A percentile compares a stretch with the other conserved stretches of the same genome.
Conservation (phyloP, 495 filamentous ascomycete genomes). For the Penicillium canariense region DNA sequence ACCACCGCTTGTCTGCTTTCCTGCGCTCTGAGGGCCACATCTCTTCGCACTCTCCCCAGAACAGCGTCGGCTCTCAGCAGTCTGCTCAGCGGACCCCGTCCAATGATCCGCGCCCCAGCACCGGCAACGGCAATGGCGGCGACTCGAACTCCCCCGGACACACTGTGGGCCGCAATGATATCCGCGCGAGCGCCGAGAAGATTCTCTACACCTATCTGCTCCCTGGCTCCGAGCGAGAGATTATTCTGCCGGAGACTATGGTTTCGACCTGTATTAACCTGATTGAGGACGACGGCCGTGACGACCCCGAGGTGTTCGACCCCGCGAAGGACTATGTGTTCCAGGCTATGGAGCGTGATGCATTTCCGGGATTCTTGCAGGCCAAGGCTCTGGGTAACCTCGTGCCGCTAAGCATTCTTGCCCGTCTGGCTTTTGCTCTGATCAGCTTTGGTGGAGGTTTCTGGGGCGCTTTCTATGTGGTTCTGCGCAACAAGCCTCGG, state of each 20-base stretch:
- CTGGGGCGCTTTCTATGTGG: constrained; percentile 89
- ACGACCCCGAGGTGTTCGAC: constrained; percentile 96
- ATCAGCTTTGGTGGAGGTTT: constrained; percentile 85
- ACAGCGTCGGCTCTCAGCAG: constrained; percentile 59
- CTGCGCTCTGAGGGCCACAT: constrained; percentile 67
- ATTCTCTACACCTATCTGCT: constrained; percentile 95
- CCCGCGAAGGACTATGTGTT: constrained; percentile 98
- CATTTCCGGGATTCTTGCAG: constrained; percentile 93
- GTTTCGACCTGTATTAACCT: constrained; percentile 73
- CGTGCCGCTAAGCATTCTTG: constrained; percentile 79
- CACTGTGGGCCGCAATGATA: constrained; percentile 79
- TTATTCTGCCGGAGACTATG: constrained; percentile 84
- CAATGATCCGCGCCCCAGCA: constrained; percentile 64
- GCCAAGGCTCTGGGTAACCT: constrained; percentile 94
- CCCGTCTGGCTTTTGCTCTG: constrained; percentile 81
- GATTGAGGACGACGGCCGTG: constrained; percentile 85
- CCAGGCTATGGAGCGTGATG: constrained; percentile 98
- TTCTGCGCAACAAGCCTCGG: constrained; percentile 79
- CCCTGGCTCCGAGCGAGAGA: constrained; percentile 90
- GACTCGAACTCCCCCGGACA: constrained; percentile 76
- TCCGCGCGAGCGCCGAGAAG: constrained; percentile 91
- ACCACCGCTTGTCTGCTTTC: constrained; percentile 86
- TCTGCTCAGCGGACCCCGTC: constrained; percentile 38
- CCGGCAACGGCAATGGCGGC: constrained; percentile 43
- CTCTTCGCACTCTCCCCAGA: constrained; percentile 64